Base-by-base conservation (phyloP, 352 stramenopile species). In the Globisporangium abappressorium region DNA sequence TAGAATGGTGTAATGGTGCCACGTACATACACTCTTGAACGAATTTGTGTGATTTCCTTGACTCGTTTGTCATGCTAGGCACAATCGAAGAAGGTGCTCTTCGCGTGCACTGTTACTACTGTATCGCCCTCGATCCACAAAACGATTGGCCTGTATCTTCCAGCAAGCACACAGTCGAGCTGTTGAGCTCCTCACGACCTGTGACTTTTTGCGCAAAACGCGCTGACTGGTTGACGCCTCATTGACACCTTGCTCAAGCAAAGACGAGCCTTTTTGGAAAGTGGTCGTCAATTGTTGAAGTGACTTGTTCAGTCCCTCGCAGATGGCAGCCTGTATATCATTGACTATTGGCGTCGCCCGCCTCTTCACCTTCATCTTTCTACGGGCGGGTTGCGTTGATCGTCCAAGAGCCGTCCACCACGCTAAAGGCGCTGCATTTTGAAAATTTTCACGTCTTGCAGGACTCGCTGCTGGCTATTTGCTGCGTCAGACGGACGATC, bases 361-460 rank as follows among this genome's bases (percentile, higher is more conserved):
- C 30, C 30, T 33, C 30, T 33, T 33, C 30, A 2, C 22, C 43
- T 8, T 20, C 43, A 51, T 51, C 18, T 51, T 24, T 51, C 18
- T 2, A 24, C 41, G 6, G 6, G 9, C 15, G 41, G 3, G 8
- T n/a, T 49, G 41, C 3, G 20, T 49, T 22, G 41, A 22, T 22
- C 41, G 14, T 49, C 18, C 43, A 49, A 49, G 43, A 49, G 43
- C 43, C 43, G 43, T 24, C 18, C 18, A n/a, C 1, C 15, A 34
- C 26, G 63, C 63, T 68, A 68, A 68, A 64, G 57, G 46, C 41
- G 66, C 38, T 55, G 66, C 65, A 90, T 86, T 34, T 68, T 72
- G 66, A 92, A 89, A 77, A 90, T 86, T 73, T 89, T 89, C 41
- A 90, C 84, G 66, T 92, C 84, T 46, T 87, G 72, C 38, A 90